phyloP scores from a whole-genome alignment of 352 stramenopile genomes.

The Phytophthora crassamura region DNA sequence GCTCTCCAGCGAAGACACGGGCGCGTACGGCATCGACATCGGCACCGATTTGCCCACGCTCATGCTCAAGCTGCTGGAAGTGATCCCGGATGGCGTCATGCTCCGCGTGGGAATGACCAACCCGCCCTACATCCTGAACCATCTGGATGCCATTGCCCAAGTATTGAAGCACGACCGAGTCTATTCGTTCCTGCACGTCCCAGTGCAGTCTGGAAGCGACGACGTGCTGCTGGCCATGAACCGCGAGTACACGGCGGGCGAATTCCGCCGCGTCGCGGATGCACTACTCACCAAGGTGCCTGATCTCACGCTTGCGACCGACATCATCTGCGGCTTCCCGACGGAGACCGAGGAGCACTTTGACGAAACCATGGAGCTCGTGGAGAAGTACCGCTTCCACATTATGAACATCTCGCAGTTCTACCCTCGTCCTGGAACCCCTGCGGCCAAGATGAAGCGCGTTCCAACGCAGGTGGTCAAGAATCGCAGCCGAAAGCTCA shows the following conservation, averaged over 20 bases:
- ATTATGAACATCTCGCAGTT: conserved; percentile 96
- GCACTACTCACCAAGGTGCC: conserved; percentile 78
- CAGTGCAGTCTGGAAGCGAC: conserved; percentile 91
- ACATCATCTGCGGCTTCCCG: conserved; percentile 95
- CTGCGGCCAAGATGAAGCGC: conserved; percentile 90
- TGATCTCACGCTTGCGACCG: conserved; percentile 88
- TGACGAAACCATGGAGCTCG: conserved; percentile 86
- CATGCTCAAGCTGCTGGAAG: conserved; percentile 65
- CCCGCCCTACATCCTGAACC: conserved; percentile 91
- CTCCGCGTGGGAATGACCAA: conserved; percentile 94
- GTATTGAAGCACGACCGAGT: conserved; percentile 85
- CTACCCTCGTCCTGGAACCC: conserved; percentile 91
- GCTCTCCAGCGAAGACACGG: conserved; percentile 93
- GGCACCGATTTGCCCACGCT: conserved; percentile 79
- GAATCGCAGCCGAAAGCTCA: conserved; percentile 84
- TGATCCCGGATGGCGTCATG: conserved; percentile 85
- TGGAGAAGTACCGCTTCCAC: conserved; percentile 89
- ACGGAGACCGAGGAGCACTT: conserved; percentile 91
- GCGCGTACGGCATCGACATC: conserved; percentile 92
- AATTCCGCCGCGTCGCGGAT: conserved; percentile 85
- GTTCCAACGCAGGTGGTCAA: conserved; percentile 91
- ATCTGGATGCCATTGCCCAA: conserved; percentile 84
- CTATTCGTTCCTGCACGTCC: conserved; percentile 93
- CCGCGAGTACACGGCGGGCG: conserved; percentile 87
- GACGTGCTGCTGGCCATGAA: conserved; percentile 92